phyloP scores from a whole-genome alignment of 139 green algal species.

The Coelastrella sp. region DNA sequence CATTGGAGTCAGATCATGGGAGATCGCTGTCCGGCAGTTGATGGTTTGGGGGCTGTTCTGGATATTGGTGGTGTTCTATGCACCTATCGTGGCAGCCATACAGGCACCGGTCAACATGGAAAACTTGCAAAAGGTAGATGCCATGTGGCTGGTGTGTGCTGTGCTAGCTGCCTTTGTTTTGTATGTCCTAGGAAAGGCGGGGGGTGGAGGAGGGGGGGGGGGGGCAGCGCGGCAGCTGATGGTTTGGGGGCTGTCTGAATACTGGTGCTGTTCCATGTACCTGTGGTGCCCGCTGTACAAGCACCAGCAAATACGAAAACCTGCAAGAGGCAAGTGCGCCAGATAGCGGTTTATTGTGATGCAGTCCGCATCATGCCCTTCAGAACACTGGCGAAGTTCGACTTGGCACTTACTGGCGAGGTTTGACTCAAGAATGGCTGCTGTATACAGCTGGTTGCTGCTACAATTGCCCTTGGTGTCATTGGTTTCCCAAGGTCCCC shows the following conservation, averaged over 20 bases:
- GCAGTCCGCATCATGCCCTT: no score
- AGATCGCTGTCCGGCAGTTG: constrained; percentile 35
- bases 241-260: constrained; percentile 12
- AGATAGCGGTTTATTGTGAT: no score
- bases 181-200: no score
- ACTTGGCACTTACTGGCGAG: no score
- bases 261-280: constrained; percentile 63
- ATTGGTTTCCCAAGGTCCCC: no score
- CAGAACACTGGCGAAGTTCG: no score
- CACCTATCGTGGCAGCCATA: constrained; percentile 52
- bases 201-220: no score
- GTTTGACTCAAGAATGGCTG: no score
- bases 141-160: neutral
- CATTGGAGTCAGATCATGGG: constrained; percentile 57
- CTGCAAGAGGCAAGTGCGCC: neutral
- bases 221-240: neutral
- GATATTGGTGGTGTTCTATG: constrained; percentile 60
- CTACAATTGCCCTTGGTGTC: no score
- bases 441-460: no score
- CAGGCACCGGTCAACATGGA: constrained; percentile 44
- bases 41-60: constrained; percentile 28
- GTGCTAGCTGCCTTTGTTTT: no score
- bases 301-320: constrained; percentile 44
- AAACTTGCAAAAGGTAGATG: constrained; percentile 40
- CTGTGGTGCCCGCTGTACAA: constrained; percentile 45